Percentiles rank a stretch among this genome's conserved stretches.
These are phyloP conservation scores for Mortierella claussenii DNA, from an alignment of 192 early-diverging fungal species.

Conservation along the genomic window DNA sequence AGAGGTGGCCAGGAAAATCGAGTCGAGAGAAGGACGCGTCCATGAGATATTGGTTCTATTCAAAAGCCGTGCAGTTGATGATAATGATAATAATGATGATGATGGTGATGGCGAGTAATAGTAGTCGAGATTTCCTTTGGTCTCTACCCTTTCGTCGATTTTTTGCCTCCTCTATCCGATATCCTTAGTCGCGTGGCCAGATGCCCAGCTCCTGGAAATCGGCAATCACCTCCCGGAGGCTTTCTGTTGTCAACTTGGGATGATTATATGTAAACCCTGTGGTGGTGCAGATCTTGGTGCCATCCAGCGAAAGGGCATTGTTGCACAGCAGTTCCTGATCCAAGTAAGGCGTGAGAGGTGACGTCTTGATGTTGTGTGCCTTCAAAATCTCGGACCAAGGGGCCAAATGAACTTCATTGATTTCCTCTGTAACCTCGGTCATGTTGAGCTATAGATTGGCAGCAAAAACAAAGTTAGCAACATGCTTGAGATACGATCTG, in stretches of 20 bases:
- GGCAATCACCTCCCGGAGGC: constrained; percentile 76
- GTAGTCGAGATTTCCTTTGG: too few relatives aligned
- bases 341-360: constrained; percentile 92
- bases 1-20: too few relatives aligned
- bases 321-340: constrained; percentile 93
- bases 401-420: constrained; percentile 92
- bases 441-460: constrained; percentile 72
- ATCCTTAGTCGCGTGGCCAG: constrained; percentile 72
- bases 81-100: too few relatives aligned
- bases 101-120: too few relatives aligned
- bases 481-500: neutral
- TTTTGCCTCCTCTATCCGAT: too few relatives aligned
- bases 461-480: neutral
- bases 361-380: constrained; percentile 73
- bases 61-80: too few relatives aligned
- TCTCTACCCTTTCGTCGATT: too few relatives aligned
- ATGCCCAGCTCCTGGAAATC: constrained; percentile 84
- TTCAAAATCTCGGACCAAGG: constrained; percentile 92
- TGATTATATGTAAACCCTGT: constrained; percentile 78
- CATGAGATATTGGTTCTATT: too few relatives aligned
- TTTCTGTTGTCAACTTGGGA: constrained; percentile 72
- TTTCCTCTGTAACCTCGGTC: constrained; percentile 87
- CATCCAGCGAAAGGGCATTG: constrained; percentile 87
- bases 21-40: too few relatives aligned
- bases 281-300: constrained; percentile 76